Evolutionary conservation across 2,329 filamentous ascomycete species (phyloP).

Genomic region (Sclerotinia trifoliorum): DNA sequence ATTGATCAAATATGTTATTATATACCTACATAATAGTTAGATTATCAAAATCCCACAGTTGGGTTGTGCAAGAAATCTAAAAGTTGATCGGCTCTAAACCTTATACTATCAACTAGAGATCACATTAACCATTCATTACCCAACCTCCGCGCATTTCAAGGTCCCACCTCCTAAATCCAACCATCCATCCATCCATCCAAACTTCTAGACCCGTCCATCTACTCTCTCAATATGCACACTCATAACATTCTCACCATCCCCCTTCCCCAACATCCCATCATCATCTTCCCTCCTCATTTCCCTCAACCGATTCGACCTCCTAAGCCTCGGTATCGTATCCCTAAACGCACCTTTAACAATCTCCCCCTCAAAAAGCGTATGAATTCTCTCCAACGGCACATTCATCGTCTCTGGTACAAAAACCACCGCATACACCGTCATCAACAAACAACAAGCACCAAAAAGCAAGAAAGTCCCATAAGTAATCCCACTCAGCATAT

Average conservation of each 20-base stretch:
- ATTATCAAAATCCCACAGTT: too few relatives aligned
- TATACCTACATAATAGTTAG: too few relatives aligned
- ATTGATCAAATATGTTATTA: too few relatives aligned
- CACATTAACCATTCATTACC: not conserved
- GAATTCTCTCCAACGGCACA: conserved; percentile 60
- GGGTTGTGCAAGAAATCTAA: too few relatives aligned
- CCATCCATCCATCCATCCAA: fast-evolving
- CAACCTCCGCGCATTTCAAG: fast-evolving
- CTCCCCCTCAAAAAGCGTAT: conserved; percentile 31
- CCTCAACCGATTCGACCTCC: conserved; percentile 7
- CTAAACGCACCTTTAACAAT: conserved; percentile 7
- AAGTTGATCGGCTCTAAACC: too few relatives aligned
- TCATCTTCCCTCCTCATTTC: conserved; percentile 12
- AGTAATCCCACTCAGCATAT: conserved; percentile 32
- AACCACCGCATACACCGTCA: conserved; percentile 25
- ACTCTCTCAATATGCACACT: conserved; percentile 4
- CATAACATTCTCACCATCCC: not conserved
- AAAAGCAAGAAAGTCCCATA: conserved; percentile 35
- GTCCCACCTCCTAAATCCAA: too few relatives aligned
- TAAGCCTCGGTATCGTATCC: conserved; percentile 18
- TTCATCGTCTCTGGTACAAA: conserved; percentile 66
- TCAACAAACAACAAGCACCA: conserved; percentile 22
- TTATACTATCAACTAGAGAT: too few relatives aligned
- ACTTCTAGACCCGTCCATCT: not conserved
- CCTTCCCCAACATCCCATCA: not conserved